Conservation (phyloP, 2,329 filamentous ascomycete species). For the Sclerotinia spermophila region DNA sequence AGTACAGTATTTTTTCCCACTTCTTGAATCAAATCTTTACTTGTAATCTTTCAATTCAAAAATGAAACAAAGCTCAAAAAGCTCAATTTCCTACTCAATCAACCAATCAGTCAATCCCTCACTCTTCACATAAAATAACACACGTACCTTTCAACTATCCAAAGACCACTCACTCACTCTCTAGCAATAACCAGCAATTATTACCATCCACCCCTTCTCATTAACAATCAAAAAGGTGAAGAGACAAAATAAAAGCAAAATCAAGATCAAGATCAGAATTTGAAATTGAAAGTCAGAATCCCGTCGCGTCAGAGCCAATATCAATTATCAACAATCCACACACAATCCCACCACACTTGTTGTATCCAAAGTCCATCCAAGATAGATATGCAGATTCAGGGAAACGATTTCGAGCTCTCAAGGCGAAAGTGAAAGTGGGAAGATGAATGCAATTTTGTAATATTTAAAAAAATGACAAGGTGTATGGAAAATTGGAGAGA, state of each 20-base stretch:
- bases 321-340: background rate
- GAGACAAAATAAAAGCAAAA: background rate
- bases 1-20: background rate
- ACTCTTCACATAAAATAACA: background rate
- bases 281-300: too few species aligned
- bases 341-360: too few species aligned
- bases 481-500: background rate
- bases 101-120: background rate
- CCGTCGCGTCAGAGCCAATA: background rate
- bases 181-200: background rate
- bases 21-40: background rate
- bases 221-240: background rate
- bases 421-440: background rate
- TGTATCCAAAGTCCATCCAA: background rate
- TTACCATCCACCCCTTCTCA: background rate
- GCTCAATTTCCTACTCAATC: too few species aligned
- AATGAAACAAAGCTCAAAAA: background rate
- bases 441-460: background rate
- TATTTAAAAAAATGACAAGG: background rate
- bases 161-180: background rate
- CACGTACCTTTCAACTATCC: background rate
- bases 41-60: background rate
- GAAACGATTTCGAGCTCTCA: background rate
- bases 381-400: background rate
- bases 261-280: background rate